Percentiles rank a stretch among this genome's conserved stretches.
Conservation (phyloP, 176 grass and related monocot genomes). For the Guadua angustifolia region DNA sequence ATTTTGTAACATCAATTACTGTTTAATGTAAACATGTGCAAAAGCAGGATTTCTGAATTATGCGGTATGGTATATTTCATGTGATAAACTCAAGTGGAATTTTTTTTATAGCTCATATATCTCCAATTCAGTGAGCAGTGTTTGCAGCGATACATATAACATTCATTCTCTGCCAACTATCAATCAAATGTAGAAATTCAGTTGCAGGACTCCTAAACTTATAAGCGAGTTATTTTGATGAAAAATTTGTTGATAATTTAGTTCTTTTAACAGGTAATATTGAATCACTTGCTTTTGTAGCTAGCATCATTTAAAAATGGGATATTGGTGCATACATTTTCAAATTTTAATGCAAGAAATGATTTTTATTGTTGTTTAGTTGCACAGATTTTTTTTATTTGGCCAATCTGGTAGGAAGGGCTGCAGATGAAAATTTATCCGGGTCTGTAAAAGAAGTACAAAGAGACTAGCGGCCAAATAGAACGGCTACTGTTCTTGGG, state of each 20-base stretch:
- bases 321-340: not conserved
- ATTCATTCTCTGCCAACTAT: constrained; percentile 6
- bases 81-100: not conserved
- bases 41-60: constrained; percentile 10
- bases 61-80: not conserved
- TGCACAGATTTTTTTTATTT: not conserved
- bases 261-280: not conserved
- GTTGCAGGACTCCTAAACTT: not conserved
- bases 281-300: not conserved
- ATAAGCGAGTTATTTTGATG: not conserved
- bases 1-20: constrained; percentile 23
- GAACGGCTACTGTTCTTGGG: constrained; percentile 1
- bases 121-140: not conserved
- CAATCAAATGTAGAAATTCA: constrained; percentile 23
- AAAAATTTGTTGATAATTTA: not conserved
- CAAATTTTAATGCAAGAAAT: not conserved
- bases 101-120: not conserved
- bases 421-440: not conserved
- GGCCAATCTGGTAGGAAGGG: not conserved
- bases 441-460: constrained; percentile 4
- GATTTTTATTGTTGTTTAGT: constrained; percentile 18
- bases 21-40: constrained; percentile 8
- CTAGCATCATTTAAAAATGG: not conserved
- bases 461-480: constrained; percentile 6
- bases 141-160: constrained; percentile 5